These are phyloP conservation scores for Neurospora africana DNA, from an alignment of 495 filamentous ascomycete species.

Conservation along the genomic window DNA sequence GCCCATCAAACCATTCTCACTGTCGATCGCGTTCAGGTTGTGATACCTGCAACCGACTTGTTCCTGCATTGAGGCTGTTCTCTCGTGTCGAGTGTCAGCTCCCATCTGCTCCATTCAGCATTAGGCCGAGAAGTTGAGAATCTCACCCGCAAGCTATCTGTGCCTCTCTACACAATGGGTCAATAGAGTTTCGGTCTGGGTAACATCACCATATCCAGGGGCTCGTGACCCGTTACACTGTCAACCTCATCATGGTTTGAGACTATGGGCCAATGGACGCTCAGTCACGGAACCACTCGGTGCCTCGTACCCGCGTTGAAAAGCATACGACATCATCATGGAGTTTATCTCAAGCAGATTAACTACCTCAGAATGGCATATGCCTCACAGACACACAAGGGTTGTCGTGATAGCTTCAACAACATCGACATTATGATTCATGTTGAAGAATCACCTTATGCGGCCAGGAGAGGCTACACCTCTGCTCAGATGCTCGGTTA, in stretches of 20 bases:
- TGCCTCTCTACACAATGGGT: not conserved
- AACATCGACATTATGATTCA: not conserved
- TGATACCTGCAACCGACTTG: not conserved
- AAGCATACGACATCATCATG: not conserved
- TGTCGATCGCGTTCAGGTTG: not conserved
- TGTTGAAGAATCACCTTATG: not conserved
- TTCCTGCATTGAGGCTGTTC: not conserved
- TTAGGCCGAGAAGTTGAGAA: not conserved
- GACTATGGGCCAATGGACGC: not conserved
- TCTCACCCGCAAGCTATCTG: not conserved
- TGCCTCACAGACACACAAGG: not conserved
- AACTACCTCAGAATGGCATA: not conserved
- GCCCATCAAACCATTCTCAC: not conserved
- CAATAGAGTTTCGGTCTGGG: not conserved
- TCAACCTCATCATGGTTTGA: not conserved
- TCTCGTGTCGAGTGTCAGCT: not conserved
- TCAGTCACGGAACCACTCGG: not conserved
- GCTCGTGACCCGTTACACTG: not conserved
- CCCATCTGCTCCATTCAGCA: not conserved
- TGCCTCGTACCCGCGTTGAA: not conserved
- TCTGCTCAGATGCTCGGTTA: not conserved
- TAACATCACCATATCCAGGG: not conserved
- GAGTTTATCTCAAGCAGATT: not conserved
- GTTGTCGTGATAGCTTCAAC: not conserved
- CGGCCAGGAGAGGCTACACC: not conserved